Conservation (phyloP, 192 early-diverging fungal species). For the Geranomyces variabilis region DNA sequence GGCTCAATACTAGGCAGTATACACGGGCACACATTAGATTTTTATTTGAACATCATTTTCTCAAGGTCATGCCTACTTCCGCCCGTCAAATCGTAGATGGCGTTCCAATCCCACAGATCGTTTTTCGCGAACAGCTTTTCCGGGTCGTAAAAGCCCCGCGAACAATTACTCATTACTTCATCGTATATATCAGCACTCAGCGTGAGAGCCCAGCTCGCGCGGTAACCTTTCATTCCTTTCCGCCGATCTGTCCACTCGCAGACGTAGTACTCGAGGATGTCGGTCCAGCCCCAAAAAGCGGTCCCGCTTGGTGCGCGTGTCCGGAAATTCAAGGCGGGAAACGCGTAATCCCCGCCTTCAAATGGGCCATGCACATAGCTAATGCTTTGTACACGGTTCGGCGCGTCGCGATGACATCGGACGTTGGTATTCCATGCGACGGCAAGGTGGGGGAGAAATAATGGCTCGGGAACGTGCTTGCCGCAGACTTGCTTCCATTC, state of each 20-base stretch:
- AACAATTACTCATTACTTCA: slow-evolving; percentile 5
- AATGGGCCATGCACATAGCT: slow-evolving; percentile 19
- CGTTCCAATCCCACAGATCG: slow-evolving; percentile 8
- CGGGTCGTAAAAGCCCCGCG: background rate
- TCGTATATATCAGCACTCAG: slow-evolving; percentile 6
- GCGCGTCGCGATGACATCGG: background rate
- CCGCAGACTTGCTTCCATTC: slow-evolving; percentile 12
- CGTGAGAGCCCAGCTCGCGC: slow-evolving; percentile 2
- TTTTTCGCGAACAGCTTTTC: slow-evolving; percentile 7
- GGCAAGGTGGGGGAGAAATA: slow-evolving; percentile 13
- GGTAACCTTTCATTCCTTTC: slow-evolving; percentile 4
- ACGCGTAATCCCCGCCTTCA: slow-evolving; percentile 6
- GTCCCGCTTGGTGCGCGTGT: slow-evolving; percentile 6
- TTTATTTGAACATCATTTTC: background rate
- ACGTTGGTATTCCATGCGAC: slow-evolving; percentile 6
- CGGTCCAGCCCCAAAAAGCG: slow-evolving; percentile 17
- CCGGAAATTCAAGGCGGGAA: slow-evolving; percentile 17
- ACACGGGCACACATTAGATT: too few species aligned
- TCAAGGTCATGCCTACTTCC: background rate
- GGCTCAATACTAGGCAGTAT: too few species aligned
- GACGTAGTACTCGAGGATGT: slow-evolving; percentile 22
- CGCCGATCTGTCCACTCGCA: slow-evolving; percentile 5
- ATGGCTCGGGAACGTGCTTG: slow-evolving; percentile 9
- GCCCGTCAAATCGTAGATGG: slow-evolving; percentile 10
- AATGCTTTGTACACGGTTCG: slow-evolving; percentile 13